phyloP scores from a whole-genome alignment of 169 alveolate genomes.

The Amoebophrya sp. region DNA sequence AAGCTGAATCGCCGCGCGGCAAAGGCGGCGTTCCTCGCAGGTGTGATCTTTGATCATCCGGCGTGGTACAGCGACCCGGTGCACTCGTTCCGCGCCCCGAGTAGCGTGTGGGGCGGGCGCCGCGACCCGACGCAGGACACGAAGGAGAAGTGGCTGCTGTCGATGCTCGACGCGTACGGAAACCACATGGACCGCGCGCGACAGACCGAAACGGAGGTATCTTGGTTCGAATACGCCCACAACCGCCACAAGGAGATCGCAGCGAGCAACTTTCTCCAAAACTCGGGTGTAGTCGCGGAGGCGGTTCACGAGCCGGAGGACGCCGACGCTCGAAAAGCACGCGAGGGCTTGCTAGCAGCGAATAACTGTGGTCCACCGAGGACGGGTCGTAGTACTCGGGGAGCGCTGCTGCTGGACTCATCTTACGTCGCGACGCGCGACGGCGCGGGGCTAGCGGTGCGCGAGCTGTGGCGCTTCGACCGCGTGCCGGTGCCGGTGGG shows the following conservation, averaged over 20 bases:
- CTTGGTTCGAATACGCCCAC: not conserved
- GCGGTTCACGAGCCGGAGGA: not conserved
- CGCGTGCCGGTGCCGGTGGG: too few relatives aligned
- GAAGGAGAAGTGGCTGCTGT: not conserved
- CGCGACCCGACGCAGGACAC: not conserved
- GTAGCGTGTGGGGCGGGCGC: not conserved
- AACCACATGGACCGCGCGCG: not conserved
- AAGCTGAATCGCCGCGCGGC: not conserved
- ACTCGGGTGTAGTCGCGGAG: not conserved
- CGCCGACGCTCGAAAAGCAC: too few relatives aligned
- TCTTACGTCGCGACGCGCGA: not conserved
- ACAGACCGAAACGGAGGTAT: not conserved
- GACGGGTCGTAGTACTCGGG: not conserved
- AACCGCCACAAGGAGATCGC: not conserved
- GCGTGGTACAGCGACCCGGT: not conserved
- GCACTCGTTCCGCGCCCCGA: not conserved
- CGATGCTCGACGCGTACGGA: not conserved
- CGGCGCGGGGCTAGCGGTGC: not conserved
- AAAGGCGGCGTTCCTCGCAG: not conserved
- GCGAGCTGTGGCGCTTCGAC: too few relatives aligned
- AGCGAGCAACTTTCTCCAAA: not conserved
- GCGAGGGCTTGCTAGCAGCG: too few relatives aligned
- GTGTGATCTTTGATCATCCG: not conserved
- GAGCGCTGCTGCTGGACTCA: not conserved
- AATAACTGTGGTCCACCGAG: not conserved